Conservation (phyloP, 202 grass and related monocot species). For the Panicum hallii region DNA sequence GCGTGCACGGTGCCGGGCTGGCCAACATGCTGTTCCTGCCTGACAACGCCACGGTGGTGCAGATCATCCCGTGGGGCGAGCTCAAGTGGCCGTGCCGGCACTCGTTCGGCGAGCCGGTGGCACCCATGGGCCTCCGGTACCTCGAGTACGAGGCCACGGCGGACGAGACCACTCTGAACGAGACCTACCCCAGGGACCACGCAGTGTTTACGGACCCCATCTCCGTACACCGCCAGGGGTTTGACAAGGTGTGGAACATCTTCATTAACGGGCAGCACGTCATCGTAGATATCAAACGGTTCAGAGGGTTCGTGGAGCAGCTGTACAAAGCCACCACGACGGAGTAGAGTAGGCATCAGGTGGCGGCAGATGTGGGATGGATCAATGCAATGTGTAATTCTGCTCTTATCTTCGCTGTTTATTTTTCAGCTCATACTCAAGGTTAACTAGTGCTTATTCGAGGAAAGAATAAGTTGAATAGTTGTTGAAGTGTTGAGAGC, state of each 20-base stretch:
- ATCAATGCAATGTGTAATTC: background rate
- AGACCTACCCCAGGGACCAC: constrained; percentile 59
- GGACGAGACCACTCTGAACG: constrained; percentile 58
- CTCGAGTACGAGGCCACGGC: constrained; percentile 61
- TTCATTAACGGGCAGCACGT: constrained; percentile 71
- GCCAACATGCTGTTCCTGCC: constrained; percentile 93
- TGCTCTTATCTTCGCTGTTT: background rate
- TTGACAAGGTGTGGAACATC: constrained; percentile 34
- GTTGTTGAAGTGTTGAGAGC: no score
- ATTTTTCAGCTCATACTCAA: background rate
- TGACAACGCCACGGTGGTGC: constrained; percentile 54
- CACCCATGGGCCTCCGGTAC: constrained; percentile 60
- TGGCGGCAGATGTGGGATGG: background rate
- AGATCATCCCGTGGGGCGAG: constrained; percentile 67
- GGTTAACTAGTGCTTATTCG: no score
- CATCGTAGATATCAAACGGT: constrained; percentile 60
- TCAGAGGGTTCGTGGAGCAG: constrained; percentile 51
- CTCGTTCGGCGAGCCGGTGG: constrained; percentile 49
- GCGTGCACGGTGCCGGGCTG: constrained; percentile 81
- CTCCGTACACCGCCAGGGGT: constrained; percentile 55
- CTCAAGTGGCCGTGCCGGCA: constrained; percentile 50
- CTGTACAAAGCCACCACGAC: constrained; percentile 47
- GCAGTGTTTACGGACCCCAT: constrained; percentile 58
- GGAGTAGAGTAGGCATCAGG: constrained; percentile 7
- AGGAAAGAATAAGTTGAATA: no score